A percentile compares a stretch with the other conserved stretches of the same genome.
Conservation (phyloP, 805 yeast genomes). For the Millerago galiae region DNA sequence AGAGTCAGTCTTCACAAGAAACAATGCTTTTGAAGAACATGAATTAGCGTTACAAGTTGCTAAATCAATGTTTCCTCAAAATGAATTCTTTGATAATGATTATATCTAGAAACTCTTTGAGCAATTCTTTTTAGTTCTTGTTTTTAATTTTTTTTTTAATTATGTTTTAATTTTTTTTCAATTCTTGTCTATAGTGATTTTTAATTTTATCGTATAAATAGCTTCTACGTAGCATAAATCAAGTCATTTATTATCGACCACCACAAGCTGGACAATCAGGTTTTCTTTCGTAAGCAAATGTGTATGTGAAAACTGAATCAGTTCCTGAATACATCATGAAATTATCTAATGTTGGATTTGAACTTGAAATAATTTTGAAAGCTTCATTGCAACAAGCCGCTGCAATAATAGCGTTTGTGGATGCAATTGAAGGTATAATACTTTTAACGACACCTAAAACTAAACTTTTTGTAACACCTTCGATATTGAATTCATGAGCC, state of each 20-base stretch:
- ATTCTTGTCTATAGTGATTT: background rate
- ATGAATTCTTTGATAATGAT: conserved; percentile 1
- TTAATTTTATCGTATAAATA: background rate
- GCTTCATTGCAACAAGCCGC: conserved; percentile 86
- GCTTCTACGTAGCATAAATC: background rate
- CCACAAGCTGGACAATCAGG: conserved; percentile 79
- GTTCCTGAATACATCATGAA: conserved; percentile 87
- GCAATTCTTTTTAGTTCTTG: background rate
- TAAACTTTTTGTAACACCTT: conserved; percentile 62
- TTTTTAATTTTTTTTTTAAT: too few species aligned
- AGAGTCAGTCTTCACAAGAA: background rate
- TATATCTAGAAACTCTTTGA: background rate
- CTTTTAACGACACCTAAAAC: conserved; percentile 86
- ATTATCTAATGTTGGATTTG: conserved; percentile 62
- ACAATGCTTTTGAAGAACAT: conserved; percentile 9
- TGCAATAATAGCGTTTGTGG: conserved; percentile 89
- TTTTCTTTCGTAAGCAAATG: conserved; percentile 56
- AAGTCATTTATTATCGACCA: conserved; percentile 12
- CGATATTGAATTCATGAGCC: conserved; percentile 58
- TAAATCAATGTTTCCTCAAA: conserved; percentile 19
- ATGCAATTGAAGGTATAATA: conserved; percentile 90
- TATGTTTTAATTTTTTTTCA: background rate
- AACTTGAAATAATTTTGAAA: conserved; percentile 67
- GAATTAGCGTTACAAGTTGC: conserved; percentile 23
- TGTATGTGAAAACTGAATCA: conserved; percentile 67